A percentile compares a stretch with the other conserved stretches of the same genome.
phyloP scores from a whole-genome alignment of 2,329 filamentous ascomycete genomes.

The Davidsoniella virescens region DNA sequence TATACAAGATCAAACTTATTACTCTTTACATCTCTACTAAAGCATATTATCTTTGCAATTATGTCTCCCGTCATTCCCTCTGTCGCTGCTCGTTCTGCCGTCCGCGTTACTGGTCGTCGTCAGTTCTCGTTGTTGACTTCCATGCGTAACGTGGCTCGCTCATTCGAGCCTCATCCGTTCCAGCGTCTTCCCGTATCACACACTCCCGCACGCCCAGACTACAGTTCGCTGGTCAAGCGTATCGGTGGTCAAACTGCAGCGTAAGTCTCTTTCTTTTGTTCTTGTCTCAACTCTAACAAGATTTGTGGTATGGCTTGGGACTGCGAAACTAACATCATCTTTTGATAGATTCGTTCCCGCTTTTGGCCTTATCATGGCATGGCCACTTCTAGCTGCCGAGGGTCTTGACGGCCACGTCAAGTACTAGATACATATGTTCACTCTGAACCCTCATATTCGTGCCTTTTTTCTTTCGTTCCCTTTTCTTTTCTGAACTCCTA shows the following conservation, averaged over 20 bases:
- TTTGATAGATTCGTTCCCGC: conserved; percentile 21
- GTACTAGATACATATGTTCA: no score
- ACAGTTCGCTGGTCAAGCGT: conserved; percentile 20
- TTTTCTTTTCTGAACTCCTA: no score
- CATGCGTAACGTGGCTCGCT: conserved; percentile 21
- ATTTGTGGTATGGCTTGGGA: not conserved
- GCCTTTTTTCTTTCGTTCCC: no score
- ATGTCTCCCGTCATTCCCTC: conserved; percentile 10
- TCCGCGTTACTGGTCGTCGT: conserved; percentile 19
- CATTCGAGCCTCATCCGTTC: conserved; percentile 23
- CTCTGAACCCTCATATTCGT: no score
- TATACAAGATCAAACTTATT: not conserved
- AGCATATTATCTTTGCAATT: not conserved
- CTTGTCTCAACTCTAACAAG: not conserved
- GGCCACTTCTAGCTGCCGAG: conserved; percentile 20
- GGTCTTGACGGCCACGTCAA: conserved; percentile 20
- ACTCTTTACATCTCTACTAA: not conserved
- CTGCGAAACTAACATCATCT: not conserved
- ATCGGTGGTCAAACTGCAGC: conserved; percentile 19
- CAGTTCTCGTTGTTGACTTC: conserved; percentile 21
- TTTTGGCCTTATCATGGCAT: conserved; percentile 21
- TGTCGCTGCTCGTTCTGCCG: conserved; percentile 10
- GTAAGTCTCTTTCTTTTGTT: conserved; percentile 18
- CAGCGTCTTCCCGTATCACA: conserved; percentile 20
- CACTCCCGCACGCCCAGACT: conserved; percentile 19